phyloP scores from a whole-genome alignment of 192 early-diverging fungal species.

The Podila epigama region DNA sequence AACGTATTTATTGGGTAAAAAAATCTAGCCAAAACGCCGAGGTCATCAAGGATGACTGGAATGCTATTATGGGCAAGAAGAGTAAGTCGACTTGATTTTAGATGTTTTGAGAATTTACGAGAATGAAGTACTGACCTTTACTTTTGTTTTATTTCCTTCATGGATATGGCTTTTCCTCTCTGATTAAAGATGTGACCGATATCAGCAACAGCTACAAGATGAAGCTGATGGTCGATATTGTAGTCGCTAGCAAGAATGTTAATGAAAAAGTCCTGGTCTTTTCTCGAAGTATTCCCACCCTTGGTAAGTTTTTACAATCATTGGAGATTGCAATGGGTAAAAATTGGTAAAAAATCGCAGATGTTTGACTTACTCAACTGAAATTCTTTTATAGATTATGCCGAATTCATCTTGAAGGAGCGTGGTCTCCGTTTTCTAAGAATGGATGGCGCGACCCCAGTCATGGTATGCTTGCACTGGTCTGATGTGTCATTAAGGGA shows the following conservation, averaged over 20 bases:
- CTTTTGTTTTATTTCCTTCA: not conserved
- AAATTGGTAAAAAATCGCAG: too few relatives aligned
- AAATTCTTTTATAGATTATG: conserved; percentile 16
- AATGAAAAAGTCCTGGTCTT: conserved; percentile 80
- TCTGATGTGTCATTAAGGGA: too few relatives aligned
- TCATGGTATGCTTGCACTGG: conserved; percentile 22
- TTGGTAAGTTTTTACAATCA: conserved; percentile 52
- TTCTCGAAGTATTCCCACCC: conserved; percentile 71
- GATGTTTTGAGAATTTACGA: too few relatives aligned
- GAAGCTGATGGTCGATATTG: conserved; percentile 63
- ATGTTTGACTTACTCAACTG: too few relatives aligned
- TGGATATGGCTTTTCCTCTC: not conserved
- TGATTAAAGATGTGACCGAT: conserved; percentile 26
- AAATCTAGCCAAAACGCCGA: not conserved
- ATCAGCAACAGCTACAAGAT: conserved; percentile 57
- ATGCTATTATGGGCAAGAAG: too few relatives aligned
- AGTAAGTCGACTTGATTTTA: too few relatives aligned
- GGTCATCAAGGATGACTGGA: not conserved
- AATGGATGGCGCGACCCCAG: conserved; percentile 62
- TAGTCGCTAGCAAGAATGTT: conserved; percentile 48
- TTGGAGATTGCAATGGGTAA: not conserved
- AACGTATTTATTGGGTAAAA: too few relatives aligned
- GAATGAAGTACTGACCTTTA: too few relatives aligned
- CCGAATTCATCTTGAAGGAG: conserved; percentile 3
- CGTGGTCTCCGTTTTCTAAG: conserved; percentile 34